These are phyloP conservation scores for Amanita muscaria DNA, from an alignment of 768 basidiomycete genomes.

Conservation along the genomic window DNA sequence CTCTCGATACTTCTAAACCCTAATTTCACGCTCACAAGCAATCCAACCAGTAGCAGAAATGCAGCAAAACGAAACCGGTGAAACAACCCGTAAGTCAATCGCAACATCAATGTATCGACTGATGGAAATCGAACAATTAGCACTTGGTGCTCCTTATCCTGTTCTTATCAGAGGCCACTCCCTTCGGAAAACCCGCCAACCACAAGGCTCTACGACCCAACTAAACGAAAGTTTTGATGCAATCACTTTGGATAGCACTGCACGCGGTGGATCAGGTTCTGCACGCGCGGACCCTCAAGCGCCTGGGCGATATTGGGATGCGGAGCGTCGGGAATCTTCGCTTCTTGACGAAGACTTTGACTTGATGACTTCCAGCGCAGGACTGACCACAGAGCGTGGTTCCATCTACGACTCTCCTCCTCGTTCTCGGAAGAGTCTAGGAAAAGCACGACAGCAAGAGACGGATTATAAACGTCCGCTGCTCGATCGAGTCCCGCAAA, in stretches of 20 bases:
- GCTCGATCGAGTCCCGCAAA: too few species aligned
- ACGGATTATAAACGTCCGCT: not conserved
- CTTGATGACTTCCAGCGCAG: conserved; percentile 19
- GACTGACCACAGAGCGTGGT: conserved; percentile 3
- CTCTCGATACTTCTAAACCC: too few species aligned
- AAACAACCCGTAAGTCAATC: too few species aligned
- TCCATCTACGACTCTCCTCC: not conserved
- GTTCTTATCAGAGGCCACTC: conserved; percentile 7
- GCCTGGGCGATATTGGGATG: conserved; percentile 8
- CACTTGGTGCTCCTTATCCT: conserved; percentile 5
- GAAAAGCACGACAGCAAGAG: conserved; percentile 1
- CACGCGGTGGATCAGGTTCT: not conserved
- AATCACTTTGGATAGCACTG: not conserved
- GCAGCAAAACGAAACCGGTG: too few species aligned
- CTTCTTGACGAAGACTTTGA: conserved; percentile 33
- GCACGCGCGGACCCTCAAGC: not conserved
- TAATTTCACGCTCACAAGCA: too few species aligned
- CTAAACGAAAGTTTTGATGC: conserved; percentile 5
- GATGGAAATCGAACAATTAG: not conserved
- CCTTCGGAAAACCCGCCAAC: not conserved
- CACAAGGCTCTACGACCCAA: not conserved
- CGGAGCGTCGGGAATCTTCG: conserved; percentile 20
- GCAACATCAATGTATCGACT: too few species aligned
- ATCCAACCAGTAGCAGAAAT: too few species aligned
- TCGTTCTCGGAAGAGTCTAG: not conserved